These are phyloP conservation scores for rapeseed (Brassica napus) DNA, from an alignment of 345 rosid species.

Conservation along the genomic window DNA sequence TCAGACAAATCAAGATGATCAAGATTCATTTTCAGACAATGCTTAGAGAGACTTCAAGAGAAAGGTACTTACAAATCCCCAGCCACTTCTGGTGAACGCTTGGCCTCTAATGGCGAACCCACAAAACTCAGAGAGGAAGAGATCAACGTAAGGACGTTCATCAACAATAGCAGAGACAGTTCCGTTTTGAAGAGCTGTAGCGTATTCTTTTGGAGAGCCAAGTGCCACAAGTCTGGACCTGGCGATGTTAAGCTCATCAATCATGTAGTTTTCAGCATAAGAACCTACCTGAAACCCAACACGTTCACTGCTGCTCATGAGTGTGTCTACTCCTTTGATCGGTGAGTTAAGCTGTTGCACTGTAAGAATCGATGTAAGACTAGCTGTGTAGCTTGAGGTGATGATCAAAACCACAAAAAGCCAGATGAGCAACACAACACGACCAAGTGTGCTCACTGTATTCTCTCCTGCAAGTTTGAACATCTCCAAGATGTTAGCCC, in stretches of 20 bases:
- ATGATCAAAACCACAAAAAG: not conserved
- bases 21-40: not conserved
- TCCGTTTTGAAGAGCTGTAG: not conserved
- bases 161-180: not conserved
- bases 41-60: not conserved
- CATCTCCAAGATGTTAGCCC: not conserved
- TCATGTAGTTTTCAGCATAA: not conserved
- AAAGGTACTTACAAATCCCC: not conserved
- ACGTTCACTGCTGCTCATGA: not conserved
- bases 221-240: not conserved
- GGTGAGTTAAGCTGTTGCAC: constrained; percentile 6
- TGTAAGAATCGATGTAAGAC: constrained; percentile 1
- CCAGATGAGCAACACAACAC: not conserved
- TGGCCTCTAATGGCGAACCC: not conserved
- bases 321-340: not conserved
- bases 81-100: not conserved
- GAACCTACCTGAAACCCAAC: not conserved
- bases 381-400: constrained; percentile 1
- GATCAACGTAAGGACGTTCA: not conserved
- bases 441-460: constrained; percentile 3
- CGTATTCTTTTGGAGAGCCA: not conserved
- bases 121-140: not conserved
- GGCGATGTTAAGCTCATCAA: not conserved
- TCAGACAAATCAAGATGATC: not conserved
- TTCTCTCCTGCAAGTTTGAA: not conserved